phyloP scores from a whole-genome alignment of 345 rosid genomes.

The Eutrema yunnanense region DNA sequence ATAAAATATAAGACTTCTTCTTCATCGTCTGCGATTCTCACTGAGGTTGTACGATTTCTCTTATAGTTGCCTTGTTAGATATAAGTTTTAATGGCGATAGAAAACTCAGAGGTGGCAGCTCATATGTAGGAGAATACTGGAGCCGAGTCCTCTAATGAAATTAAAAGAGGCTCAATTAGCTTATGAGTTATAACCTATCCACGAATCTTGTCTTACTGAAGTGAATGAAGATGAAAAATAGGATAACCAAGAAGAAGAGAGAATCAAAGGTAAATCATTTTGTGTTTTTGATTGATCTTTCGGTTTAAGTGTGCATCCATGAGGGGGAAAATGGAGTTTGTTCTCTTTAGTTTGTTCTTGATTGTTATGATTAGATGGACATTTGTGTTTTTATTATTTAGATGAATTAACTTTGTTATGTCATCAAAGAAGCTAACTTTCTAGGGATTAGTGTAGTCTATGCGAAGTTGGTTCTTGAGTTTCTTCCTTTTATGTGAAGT shows the following conservation, averaged over 20 bases:
- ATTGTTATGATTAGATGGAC: neutral
- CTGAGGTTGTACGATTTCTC: too few species aligned
- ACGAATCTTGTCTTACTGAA: conserved; percentile 19
- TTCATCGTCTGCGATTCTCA: neutral
- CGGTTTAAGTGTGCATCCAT: neutral
- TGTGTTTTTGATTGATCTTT: neutral
- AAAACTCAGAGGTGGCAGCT: conserved; percentile 16
- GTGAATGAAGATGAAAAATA: conserved; percentile 31
- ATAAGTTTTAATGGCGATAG: conserved; percentile 28
- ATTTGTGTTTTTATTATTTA: neutral
- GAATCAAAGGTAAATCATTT: conserved; percentile 34
- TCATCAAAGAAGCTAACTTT: too few species aligned
- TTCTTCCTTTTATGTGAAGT: neutral
- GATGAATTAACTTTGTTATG: too few species aligned
- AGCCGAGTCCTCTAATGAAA: conserved; percentile 3
- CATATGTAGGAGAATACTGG: conserved; percentile 18
- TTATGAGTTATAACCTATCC: conserved; percentile 7
- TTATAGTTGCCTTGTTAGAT: neutral
- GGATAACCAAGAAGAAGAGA: too few species aligned
- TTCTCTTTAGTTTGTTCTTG: neutral
- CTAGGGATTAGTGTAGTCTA: neutral
- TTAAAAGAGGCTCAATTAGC: conserved; percentile 10
- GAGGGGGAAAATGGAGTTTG: neutral
- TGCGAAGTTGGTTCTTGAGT: neutral
- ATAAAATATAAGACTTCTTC: neutral